These are phyloP conservation scores for Tolypocladium endophyticum DNA, from an alignment of 2,329 filamentous ascomycete species.

Conservation along the genomic window DNA sequence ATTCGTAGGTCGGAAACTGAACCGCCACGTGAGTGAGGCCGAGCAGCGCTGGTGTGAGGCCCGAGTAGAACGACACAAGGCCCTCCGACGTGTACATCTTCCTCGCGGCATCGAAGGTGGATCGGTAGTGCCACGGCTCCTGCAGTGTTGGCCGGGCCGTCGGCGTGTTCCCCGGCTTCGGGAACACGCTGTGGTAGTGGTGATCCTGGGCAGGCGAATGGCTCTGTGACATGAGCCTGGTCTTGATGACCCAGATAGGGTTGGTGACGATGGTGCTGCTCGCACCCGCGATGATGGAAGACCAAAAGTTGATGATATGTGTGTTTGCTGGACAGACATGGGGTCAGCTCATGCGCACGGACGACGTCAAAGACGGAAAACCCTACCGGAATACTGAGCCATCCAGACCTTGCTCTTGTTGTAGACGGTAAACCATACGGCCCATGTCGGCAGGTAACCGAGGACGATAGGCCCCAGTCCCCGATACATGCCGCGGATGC, in stretches of 20 bases:
- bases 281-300: conserved; percentile 80
- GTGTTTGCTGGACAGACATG: conserved; percentile 49
- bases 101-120: conserved; percentile 79
- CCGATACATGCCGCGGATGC: conserved; percentile 81
- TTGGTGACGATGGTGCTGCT: conserved; percentile 93
- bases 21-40: conserved; percentile 93
- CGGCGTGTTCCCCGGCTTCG: conserved; percentile 41
- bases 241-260: conserved; percentile 99
- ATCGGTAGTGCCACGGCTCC: conserved; percentile 83
- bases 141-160: conserved; percentile 45
- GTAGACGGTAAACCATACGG: conserved; percentile 95
- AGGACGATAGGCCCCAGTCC: conserved; percentile 89
- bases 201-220: conserved; percentile 34
- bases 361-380: background rate
- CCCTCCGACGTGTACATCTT: conserved; percentile 96
- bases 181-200: conserved; percentile 32
- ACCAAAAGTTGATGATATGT: conserved; percentile 73
- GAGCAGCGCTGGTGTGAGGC: conserved; percentile 81
- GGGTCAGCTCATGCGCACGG: background rate
- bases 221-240: conserved; percentile 91
- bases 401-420: conserved; percentile 75
- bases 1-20: conserved; percentile 94
- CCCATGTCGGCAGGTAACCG: conserved; percentile 95
- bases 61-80: conserved; percentile 85
- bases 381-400: conserved; percentile 52